phyloP scores from a whole-genome alignment of 1,284 basidiomycete genomes.

The Irpex sp. region DNA sequence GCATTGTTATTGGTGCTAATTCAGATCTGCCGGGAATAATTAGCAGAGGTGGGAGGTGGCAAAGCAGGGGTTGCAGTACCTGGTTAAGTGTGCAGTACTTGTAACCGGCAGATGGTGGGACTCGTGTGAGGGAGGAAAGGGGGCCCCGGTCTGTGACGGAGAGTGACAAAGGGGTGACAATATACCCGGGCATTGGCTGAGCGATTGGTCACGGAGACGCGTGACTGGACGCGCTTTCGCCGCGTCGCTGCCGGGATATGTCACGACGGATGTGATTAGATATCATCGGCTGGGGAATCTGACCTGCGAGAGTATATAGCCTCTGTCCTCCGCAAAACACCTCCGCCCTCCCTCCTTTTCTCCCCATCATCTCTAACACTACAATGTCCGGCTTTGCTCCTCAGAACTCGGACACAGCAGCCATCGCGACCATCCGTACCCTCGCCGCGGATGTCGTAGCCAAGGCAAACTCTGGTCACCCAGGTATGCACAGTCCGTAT shows the following conservation, averaged over 20 bases:
- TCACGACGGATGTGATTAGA: constrained; percentile 12
- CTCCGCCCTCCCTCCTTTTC: constrained; percentile 14
- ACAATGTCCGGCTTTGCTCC: constrained; percentile 43
- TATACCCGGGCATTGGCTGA: not conserved
- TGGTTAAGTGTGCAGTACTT: not conserved
- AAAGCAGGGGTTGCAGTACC: not conserved
- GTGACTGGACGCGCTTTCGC: constrained; percentile 8
- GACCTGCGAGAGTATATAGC: constrained; percentile 22
- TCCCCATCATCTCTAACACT: constrained; percentile 20
- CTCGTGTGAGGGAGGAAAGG: not conserved
- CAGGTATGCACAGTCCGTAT: constrained; percentile 44
- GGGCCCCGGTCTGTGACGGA: constrained; percentile 1
- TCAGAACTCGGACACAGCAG: constrained; percentile 48
- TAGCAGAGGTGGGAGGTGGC: constrained; percentile 1
- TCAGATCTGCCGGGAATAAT: not conserved
- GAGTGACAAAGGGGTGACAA: not conserved
- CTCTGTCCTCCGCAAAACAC: constrained; percentile 7
- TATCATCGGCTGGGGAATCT: constrained; percentile 14
- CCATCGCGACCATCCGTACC: constrained; percentile 67
- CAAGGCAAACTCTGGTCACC: constrained; percentile 91
- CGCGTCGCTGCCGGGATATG: not conserved
- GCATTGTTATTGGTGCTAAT: constrained; percentile 42
- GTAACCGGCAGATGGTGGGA: constrained; percentile 3
- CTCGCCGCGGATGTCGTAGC: constrained; percentile 71
- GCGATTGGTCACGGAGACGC: constrained; percentile 1